Base-by-base conservation (phyloP, 805 yeast species). In the Ogataea minuta region DNA sequence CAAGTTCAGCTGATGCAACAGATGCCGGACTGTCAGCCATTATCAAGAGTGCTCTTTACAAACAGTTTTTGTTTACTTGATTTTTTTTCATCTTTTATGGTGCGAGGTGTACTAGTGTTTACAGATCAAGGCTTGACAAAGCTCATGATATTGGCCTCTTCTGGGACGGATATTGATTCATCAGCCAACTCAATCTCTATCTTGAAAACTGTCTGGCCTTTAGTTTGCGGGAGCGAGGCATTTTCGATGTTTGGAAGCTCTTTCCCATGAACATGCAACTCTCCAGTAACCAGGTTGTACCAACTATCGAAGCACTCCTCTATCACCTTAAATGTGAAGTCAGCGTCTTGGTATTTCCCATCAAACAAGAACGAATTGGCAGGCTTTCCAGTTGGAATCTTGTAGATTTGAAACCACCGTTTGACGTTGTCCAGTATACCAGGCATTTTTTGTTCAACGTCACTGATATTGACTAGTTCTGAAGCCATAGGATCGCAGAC, bases 391-490 rank as follows among this genome's bases (percentile, higher is more conserved):
- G 81, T 83, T 9, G 95, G 95, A 26, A 81, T 72, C 62, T 87
- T 87, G 71, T 87, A 87, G 55, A 80, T 76, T 67, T 81, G 77
- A 68, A 86, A 86, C 96, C 96, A 87, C 48, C 68, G 76, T 56
- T 76, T 75, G 27, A 90, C 78, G 28, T 80, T 77, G 42, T 76
- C 68, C 48, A 87, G 66, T 36, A 85, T 66, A n/a, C 83, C 83
- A 25, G 95, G 95, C 67, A 83, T 72, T 46, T 72, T 67, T 17
- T 62, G 60, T 44, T 80, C 79, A 20, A 87, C 86, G 62, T 86
- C 95, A 44, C 70, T 68, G 31, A 87, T 71, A 57, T 74, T 79
- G 53, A 80, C 68, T 41, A 87, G 59, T 48, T 76, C 67, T 5
- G 68, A 43, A 16, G 87, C 81, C 56, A 82, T 57, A 31, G 85